Conservation (phyloP, 345 rosid genomes). For the Moringa oleifera region DNA sequence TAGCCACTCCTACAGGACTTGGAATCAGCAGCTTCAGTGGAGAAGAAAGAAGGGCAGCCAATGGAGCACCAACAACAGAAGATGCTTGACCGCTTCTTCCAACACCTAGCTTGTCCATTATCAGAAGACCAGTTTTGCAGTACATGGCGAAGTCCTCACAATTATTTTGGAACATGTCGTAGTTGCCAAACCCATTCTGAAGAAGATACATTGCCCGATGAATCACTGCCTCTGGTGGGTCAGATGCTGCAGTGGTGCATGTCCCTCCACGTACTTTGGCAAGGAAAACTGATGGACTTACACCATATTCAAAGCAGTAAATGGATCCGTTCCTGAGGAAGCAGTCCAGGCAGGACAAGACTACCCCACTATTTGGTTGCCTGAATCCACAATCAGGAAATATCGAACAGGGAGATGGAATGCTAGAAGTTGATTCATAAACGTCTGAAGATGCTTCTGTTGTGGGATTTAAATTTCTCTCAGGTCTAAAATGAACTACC, state of each 20-base stretch:
- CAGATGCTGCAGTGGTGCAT: conserved; percentile 78
- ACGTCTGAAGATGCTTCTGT: conserved; percentile 32
- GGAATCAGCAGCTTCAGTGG: conserved; percentile 83
- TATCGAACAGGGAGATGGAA: conserved; percentile 48
- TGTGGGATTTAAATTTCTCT: conserved; percentile 35
- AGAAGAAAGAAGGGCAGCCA: conserved; percentile 85
- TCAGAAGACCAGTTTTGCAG: conserved; percentile 85
- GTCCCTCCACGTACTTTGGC: conserved; percentile 86
- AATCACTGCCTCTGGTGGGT: conserved; percentile 52
- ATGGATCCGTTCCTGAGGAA: conserved; percentile 73
- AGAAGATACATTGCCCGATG: conserved; percentile 95
- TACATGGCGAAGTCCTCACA: conserved; percentile 95
- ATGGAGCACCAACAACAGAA: conserved; percentile 75
- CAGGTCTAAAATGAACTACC: conserved; percentile 93
- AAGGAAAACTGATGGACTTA: conserved; percentile 59
- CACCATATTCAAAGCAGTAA: conserved; percentile 75
- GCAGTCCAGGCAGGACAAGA: conserved; percentile 88
- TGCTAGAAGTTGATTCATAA: conserved; percentile 31
- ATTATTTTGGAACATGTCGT: conserved; percentile 75
- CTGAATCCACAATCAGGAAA: conserved; percentile 93
- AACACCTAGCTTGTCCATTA: conserved; percentile 64
- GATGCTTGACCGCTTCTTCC: conserved; percentile 97
- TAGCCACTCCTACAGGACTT: conserved; percentile 85
- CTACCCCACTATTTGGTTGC: conserved; percentile 72
- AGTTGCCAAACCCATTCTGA: conserved; percentile 94